Evolutionary conservation across 2,329 filamentous ascomycete species (phyloP).

Genomic region (Bipolaris sorokiniana): DNA sequence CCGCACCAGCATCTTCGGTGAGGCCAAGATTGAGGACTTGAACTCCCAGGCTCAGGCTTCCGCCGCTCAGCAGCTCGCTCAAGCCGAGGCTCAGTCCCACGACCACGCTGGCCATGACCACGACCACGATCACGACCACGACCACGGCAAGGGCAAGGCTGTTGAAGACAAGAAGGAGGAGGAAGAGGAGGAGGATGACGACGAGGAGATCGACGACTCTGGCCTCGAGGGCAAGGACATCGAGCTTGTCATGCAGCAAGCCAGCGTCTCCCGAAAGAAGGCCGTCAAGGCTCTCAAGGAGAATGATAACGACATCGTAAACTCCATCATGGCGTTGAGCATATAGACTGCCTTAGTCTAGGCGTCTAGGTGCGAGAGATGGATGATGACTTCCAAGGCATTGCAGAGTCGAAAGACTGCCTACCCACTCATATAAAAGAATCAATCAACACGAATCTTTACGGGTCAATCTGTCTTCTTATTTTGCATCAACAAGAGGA

Average conservation of each 20-base stretch:
- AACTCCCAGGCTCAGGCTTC: slow-evolving; percentile 98
- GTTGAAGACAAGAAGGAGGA: slow-evolving; percentile 65
- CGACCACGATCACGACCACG: slow-evolving; percentile 73
- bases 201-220: slow-evolving; percentile 91
- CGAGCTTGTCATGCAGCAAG: slow-evolving; percentile 98
- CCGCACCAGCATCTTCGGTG: slow-evolving; percentile 85
- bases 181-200: slow-evolving; percentile 71
- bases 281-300: slow-evolving; percentile 98
- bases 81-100: slow-evolving; percentile 68
- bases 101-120: slow-evolving; percentile 75
- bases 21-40: slow-evolving; percentile 99
- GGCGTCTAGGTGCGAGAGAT: slow-evolving; percentile 17
- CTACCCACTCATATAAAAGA: slow-evolving; percentile 33
- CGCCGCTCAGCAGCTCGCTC: slow-evolving; percentile 92
- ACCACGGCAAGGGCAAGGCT: slow-evolving; percentile 69
- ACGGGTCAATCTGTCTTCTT: not conserved
- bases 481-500: not conserved
- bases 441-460: slow-evolving; percentile 34
- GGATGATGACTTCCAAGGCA: slow-evolving; percentile 24
- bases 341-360: slow-evolving; percentile 50
- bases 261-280: slow-evolving; percentile 96
- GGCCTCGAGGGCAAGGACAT: slow-evolving; percentile 99
- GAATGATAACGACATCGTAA: slow-evolving; percentile 99
- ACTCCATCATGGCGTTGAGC: slow-evolving; percentile 97
- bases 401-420: slow-evolving; percentile 20